Evolutionary conservation across 1,139 yeast genomes (phyloP).

Genomic region (Diutina neorugosa): DNA sequence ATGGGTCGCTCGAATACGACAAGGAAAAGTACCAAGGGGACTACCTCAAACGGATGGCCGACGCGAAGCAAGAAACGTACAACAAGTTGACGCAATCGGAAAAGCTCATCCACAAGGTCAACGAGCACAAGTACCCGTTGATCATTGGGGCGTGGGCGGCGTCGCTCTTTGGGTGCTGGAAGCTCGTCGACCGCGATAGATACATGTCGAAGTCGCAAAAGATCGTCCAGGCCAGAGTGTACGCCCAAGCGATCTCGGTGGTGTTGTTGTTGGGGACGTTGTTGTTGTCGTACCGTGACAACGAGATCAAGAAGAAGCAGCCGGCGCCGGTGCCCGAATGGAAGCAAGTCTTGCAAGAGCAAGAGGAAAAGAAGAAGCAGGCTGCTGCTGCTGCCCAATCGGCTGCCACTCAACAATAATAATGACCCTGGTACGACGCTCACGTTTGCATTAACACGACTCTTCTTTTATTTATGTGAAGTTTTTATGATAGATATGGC

Average conservation of each 20-base stretch:
- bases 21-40: conserved; percentile 32
- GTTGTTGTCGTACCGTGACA: conserved; percentile 52
- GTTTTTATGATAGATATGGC: background rate
- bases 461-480: background rate
- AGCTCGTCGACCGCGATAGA: conserved; percentile 60
- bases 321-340: conserved; percentile 31
- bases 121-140: conserved; percentile 59
- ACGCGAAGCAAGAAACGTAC: conserved; percentile 38
- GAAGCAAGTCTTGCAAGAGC: conserved; percentile 15
- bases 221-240: conserved; percentile 88
- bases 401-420: background rate
- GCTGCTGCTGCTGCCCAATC: background rate
- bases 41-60: conserved; percentile 7
- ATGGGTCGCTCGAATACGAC: conserved; percentile 45
- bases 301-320: conserved; percentile 26
- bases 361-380: conserved; percentile 1
- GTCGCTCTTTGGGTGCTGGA: conserved; percentile 78
- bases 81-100: conserved; percentile 29
- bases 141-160: conserved; percentile 80
- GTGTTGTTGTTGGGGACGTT: conserved; percentile 52
- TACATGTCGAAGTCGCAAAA: conserved; percentile 73
- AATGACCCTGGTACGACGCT: background rate
- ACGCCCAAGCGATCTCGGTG: conserved; percentile 76
- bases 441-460: too few relatives aligned
- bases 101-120: conserved; percentile 32